phyloP scores from a whole-genome alignment of 2,329 filamentous ascomycete species.

The Neurospora sp. region DNA sequence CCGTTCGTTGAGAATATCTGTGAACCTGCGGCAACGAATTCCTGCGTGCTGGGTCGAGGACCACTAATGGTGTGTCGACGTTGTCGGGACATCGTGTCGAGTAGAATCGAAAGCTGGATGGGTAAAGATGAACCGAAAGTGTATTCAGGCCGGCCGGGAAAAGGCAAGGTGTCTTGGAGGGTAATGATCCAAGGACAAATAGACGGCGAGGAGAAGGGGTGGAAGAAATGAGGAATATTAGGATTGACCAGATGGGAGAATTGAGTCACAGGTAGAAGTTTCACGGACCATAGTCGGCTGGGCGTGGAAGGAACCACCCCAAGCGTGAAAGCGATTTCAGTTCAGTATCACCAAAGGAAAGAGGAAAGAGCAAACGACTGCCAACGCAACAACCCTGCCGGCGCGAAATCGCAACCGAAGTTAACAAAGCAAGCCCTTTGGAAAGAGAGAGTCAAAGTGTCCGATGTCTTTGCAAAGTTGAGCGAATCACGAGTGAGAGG shows the following conservation, averaged over 20 bases:
- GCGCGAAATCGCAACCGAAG: not conserved
- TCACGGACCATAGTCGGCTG: not conserved
- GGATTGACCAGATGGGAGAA: not conserved
- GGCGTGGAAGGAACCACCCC: not conserved
- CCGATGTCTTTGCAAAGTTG: not conserved
- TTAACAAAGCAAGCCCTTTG: not conserved
- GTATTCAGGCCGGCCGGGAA: not conserved
- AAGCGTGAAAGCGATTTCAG: not conserved
- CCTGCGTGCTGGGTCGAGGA: not conserved
- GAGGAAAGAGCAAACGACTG: not conserved
- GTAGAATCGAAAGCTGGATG: not conserved
- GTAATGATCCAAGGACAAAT: not conserved
- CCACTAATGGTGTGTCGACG: not conserved
- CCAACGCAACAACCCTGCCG: not conserved
- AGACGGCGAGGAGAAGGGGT: not conserved
- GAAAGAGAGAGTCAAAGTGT: not conserved
- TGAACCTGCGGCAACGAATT: not conserved
- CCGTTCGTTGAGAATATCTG: not conserved
- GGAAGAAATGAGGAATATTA: not conserved
- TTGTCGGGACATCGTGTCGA: not conserved
- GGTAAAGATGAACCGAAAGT: not conserved
- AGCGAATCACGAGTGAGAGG: not conserved
- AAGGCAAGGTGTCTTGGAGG: not conserved
- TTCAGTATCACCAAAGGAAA: not conserved
- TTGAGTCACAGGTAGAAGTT: not conserved